Percentiles rank a stretch among this genome's conserved stretches.
phyloP scores from a whole-genome alignment of 192 early-diverging fungal species.

The Spinellus fusiger region DNA sequence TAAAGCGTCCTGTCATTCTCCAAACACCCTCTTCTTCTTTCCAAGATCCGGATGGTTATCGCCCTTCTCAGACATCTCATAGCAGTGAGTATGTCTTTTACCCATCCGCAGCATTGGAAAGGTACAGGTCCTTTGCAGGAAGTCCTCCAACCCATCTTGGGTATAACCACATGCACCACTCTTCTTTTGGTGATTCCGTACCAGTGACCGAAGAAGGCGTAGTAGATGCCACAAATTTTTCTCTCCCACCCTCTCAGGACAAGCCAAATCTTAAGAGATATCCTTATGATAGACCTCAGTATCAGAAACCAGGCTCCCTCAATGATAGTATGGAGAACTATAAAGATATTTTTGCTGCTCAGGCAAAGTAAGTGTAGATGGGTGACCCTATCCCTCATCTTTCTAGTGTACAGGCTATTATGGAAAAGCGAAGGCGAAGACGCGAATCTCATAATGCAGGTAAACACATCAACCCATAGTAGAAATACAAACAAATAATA shows the following conservation, averaged over 20 bases:
- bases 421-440: slow-evolving; percentile 87
- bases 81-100: neutral
- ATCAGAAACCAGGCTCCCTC: neutral
- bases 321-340: slow-evolving; percentile 18
- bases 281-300: neutral
- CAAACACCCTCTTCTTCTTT: too few relatives aligned
- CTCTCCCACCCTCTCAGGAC: neutral
- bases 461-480: neutral
- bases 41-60: too few relatives aligned
- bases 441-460: slow-evolving; percentile 94
- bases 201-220: slow-evolving; percentile 3
- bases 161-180: neutral
- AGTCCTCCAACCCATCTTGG: slow-evolving; percentile 13
- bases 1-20: too few relatives aligned
- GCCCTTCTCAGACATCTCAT: too few relatives aligned
- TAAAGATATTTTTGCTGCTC: slow-evolving; percentile 24
- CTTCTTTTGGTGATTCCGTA: slow-evolving; percentile 3
- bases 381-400: neutral
- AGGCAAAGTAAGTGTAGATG: slow-evolving; percentile 29
- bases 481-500: neutral
- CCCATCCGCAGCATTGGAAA: neutral
- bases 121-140: slow-evolving; percentile 10
- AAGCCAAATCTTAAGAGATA: neutral
- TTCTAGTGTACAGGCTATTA: slow-evolving; percentile 33
- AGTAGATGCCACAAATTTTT: neutral